phyloP scores from a whole-genome alignment of 257 asterid genomes.

The Oldenlandia corymbosa region DNA sequence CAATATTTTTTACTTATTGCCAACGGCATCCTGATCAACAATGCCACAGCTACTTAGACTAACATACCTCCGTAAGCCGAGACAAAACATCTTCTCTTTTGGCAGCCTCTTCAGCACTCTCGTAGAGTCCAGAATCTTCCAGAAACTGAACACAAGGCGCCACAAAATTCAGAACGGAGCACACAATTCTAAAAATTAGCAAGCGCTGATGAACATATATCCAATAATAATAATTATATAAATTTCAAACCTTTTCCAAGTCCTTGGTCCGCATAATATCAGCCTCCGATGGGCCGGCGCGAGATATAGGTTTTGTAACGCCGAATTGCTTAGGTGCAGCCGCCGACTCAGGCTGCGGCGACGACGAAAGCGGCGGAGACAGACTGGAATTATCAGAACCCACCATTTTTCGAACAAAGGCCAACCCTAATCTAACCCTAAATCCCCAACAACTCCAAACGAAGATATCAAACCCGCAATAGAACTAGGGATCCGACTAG shows the following conservation, averaged over 20 bases:
- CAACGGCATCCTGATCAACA: too few species aligned
- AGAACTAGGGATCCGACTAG: neutral
- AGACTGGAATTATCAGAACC: conserved; percentile 14
- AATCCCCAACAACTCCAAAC: neutral
- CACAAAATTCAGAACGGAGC: conserved; percentile 17
- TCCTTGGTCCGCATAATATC: conserved; percentile 58
- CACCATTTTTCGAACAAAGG: conserved; percentile 13
- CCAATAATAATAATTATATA: neutral
- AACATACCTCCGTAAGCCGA: conserved; percentile 61
- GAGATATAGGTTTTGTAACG: conserved; percentile 69
- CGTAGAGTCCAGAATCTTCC: conserved; percentile 69
- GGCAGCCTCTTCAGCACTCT: conserved; percentile 62
- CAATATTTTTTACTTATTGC: too few species aligned
- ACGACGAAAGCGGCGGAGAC: conserved; percentile 4
- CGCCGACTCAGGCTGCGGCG: conserved; percentile 6
- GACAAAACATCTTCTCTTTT: conserved; percentile 66
- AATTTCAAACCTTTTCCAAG: conserved; percentile 62
- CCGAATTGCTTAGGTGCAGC: conserved; percentile 62
- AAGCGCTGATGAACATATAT: too few species aligned
- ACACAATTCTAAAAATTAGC: neutral
- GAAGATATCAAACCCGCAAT: neutral
- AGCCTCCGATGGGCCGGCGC: conserved; percentile 59
- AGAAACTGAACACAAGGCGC: conserved; percentile 40
- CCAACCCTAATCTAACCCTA: conserved; percentile 5
- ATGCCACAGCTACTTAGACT: neutral